A percentile compares a stretch with the other conserved stretches of the same genome.
phyloP scores from a whole-genome alignment of 192 early-diverging fungal species.

The Rhizoclosmatium globosum region DNA sequence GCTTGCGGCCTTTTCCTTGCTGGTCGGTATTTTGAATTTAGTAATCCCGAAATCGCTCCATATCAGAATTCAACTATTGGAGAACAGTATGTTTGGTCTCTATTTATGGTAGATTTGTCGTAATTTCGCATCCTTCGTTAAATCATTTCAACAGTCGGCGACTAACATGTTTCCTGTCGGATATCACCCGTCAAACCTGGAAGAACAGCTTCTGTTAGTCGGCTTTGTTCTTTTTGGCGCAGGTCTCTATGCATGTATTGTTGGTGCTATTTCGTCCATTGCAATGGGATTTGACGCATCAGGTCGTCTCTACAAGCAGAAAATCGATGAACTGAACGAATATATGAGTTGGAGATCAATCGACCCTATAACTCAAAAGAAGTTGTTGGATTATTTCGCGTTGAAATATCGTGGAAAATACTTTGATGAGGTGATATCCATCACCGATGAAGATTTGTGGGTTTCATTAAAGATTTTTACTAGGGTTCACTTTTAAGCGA shows the following conservation, averaged over 20 bases:
- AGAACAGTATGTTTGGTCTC: constrained; percentile 22
- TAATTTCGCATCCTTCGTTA: background rate
- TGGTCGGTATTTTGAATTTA: constrained; percentile 30
- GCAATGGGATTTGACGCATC: constrained; percentile 36
- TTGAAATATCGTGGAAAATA: constrained; percentile 55
- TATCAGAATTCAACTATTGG: constrained; percentile 1
- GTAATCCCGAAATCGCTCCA: constrained; percentile 4
- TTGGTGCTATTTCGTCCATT: constrained; percentile 33
- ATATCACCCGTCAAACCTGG: constrained; percentile 12
- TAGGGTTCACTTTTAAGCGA: constrained; percentile 43
- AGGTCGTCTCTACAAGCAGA: constrained; percentile 37
- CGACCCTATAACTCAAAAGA: constrained; percentile 6
- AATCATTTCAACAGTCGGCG: background rate
- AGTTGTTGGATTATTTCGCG: constrained; percentile 39
- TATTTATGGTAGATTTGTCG: constrained; percentile 20
- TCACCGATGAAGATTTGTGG: constrained; percentile 45
- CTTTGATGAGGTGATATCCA: constrained; percentile 51
- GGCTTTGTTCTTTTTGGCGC: constrained; percentile 12
- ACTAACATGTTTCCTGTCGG: constrained; percentile 18
- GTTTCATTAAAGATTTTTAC: constrained; percentile 38
- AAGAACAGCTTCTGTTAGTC: constrained; percentile 10
- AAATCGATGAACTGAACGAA: constrained; percentile 47
- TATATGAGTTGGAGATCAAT: constrained; percentile 39
- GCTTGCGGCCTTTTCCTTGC: constrained; percentile 29
- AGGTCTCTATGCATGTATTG: constrained; percentile 29